phyloP scores from a whole-genome alignment of 2,329 filamentous ascomycete species.

The Alternaria sp. region DNA sequence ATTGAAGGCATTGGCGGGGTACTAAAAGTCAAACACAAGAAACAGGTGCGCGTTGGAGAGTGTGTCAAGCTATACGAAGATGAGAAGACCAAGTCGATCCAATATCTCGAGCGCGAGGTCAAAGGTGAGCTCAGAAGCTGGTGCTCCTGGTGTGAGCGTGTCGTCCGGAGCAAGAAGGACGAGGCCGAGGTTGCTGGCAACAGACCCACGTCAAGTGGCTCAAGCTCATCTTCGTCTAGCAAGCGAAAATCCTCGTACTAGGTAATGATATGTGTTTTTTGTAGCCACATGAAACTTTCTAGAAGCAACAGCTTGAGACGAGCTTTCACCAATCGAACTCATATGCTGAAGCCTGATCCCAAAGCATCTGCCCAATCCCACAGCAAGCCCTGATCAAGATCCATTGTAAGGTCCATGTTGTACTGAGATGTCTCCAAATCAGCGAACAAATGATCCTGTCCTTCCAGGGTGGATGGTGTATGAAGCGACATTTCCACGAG shows the following conservation, averaged over 20 bases:
- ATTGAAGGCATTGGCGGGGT: conserved; percentile 89
- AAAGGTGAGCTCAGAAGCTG: conserved; percentile 75
- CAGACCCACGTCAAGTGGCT: conserved; percentile 25
- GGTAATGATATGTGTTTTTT: not conserved
- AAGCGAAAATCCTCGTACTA: conserved; percentile 8
- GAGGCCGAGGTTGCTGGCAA: conserved; percentile 24
- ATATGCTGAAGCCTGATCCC: conserved; percentile 1
- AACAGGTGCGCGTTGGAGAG: conserved; percentile 80
- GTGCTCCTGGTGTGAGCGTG: conserved; percentile 90
- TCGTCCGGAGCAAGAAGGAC: conserved; percentile 69
- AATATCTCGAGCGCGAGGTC: conserved; percentile 75
- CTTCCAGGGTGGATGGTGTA: not conserved
- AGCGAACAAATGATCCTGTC: not conserved
- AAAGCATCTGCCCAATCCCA: conserved; percentile 22
- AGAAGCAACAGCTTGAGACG: not conserved
- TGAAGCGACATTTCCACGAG: not conserved
- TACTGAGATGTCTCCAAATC: conserved; percentile 6
- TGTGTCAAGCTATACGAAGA: conserved; percentile 86
- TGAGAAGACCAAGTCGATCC: conserved; percentile 54
- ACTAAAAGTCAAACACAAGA: conserved; percentile 87
- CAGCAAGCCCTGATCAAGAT: conserved; percentile 8
- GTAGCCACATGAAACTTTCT: not conserved
- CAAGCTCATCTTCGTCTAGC: conserved; percentile 27
- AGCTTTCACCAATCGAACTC: not conserved
- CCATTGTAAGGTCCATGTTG: not conserved